A percentile compares a stretch with the other conserved stretches of the same genome.
Conservation (phyloP, 163 green algal genomes). For the Prototheca wickerhamii region DNA sequence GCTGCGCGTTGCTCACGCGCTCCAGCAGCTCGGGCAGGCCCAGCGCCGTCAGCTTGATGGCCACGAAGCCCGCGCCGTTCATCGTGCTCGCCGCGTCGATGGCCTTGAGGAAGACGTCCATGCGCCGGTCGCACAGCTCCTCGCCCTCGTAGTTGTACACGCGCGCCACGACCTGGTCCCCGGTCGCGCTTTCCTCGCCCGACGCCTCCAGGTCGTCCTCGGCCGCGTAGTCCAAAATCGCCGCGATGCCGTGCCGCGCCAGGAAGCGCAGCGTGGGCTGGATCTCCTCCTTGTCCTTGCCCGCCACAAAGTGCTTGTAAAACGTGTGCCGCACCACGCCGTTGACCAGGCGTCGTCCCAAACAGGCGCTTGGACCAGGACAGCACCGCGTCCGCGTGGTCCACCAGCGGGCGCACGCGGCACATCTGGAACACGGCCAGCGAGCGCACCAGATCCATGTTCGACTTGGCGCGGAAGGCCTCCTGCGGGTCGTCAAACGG, state of each 20-base stretch:
- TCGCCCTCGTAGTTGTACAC: constrained; percentile 43
- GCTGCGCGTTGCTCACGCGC: constrained; percentile 49
- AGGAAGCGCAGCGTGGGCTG: constrained; percentile 46
- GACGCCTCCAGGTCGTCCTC: constrained; percentile 60
- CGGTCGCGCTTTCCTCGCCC: constrained; percentile 5
- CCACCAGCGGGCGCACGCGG: constrained; percentile 32
- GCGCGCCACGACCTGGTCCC: constrained; percentile 19
- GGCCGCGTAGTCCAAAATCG: constrained; percentile 83
- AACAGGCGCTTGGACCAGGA: constrained; percentile 28
- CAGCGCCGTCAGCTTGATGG: constrained; percentile 84
- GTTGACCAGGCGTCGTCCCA: constrained; percentile 35
- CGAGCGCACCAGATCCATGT: constrained; percentile 32
- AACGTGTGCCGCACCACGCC: constrained; percentile 54
- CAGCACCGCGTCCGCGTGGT: constrained; percentile 49
- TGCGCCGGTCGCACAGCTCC: constrained; percentile 60
- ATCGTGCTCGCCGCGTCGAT: constrained; percentile 55
- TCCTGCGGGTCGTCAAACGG: constrained; percentile 33
- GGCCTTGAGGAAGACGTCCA: constrained; percentile 59
- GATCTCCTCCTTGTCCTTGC: constrained; percentile 41
- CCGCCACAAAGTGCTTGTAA: constrained; percentile 51
- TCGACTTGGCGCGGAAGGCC: constrained; percentile 38
- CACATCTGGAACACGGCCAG: constrained; percentile 50
- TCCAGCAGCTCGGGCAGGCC: constrained; percentile 74
- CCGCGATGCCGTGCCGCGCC: constrained; percentile 44
- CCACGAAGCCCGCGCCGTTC: constrained; percentile 62